phyloP scores from a whole-genome alignment of 2,329 filamentous ascomycete species.

The Verticillium nubilum region DNA sequence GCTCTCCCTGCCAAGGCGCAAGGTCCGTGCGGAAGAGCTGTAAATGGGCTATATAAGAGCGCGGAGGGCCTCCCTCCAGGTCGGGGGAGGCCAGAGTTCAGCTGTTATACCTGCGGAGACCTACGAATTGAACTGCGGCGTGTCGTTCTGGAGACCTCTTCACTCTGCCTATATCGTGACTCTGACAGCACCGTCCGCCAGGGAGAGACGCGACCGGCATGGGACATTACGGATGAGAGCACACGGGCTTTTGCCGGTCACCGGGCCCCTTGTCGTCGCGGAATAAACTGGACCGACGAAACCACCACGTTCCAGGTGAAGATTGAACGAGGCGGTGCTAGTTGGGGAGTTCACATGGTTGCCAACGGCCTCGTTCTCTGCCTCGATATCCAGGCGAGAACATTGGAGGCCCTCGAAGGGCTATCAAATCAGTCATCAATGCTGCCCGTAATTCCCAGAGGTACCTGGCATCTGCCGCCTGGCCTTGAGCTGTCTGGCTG shows the following conservation, averaged over 20 bases:
- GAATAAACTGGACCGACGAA: conserved; percentile 4
- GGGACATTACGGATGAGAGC: conserved; percentile 4
- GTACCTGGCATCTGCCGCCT: conserved; percentile 1
- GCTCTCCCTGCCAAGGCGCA: no score
- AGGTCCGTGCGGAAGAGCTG: no score
- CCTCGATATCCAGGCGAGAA: conserved; percentile 1
- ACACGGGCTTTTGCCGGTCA: conserved; percentile 4
- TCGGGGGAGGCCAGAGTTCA: no score
- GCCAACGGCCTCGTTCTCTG: conserved; percentile 9
- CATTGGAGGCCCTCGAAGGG: conserved; percentile 3
- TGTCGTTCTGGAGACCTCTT: no score
- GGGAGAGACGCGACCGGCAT: conserved; percentile 2
- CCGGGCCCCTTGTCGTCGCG: conserved; percentile 8
- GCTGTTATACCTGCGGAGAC: no score
- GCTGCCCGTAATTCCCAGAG: conserved; percentile 3
- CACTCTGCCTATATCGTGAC: no score
- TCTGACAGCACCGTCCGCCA: conserved; percentile 4
- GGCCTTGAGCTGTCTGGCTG: background rate
- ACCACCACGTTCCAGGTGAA: conserved; percentile 1
- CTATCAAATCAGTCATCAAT: conserved; percentile 4
- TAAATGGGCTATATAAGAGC: no score
- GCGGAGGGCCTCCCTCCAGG: no score
- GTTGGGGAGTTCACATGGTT: conserved; percentile 10
- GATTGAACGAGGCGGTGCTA: conserved; percentile 3
- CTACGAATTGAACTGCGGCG: no score